Base-by-base conservation (phyloP, 139 green algal genomes). In the Coelastrella sp. region DNA sequence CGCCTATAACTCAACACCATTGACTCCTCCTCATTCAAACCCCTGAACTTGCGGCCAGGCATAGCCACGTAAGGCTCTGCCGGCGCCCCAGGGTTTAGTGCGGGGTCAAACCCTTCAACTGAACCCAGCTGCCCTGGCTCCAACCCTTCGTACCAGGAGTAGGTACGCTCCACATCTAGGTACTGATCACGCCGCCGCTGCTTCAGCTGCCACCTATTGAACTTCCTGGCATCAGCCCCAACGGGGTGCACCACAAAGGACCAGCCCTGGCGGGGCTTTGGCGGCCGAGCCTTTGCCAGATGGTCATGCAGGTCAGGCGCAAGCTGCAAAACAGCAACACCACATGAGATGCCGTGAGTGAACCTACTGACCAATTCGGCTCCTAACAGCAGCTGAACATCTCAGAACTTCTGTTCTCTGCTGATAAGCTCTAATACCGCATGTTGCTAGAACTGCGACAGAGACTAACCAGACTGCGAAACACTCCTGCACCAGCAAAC, bases 231-330 rank as follows among this genome's bases (percentile, higher is more conserved):
- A 20, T 73, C 71, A n/a, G 65, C 86, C 3, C 86, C 86, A 61
- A 90, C 60, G 5, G 86, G 76, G 76, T 90, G 86, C 76, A 90
- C 86, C 60, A 90, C 86, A 13, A 17, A 86, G 5, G 61, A 80
- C 86, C 86, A 90, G 19, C 86, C 86, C 23, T 68, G 32, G 5
- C 13, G 56, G 20, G 86, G 86, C 86, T 74, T 86, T 3, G 73
- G 86, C 16, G 86, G 76, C 13, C 60, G 23, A 3, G 76, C 86
- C 2, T 47, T 23, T n/a, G 16, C 7, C 5, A 58, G 7, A 47
- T 79, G 64, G 20, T 85, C 56, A 23, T 68, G 73, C 23, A 90
- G 76, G 5, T 90, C 76, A 5, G 83, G 83, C 4, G 83, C 83
- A 22, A 54, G 68, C 83, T 88, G 83, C 83, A 68, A 11, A n/a